These are phyloP conservation scores for Cladosporium sp. DNA, from an alignment of 2,329 filamentous ascomycete species.

Conservation along the genomic window DNA sequence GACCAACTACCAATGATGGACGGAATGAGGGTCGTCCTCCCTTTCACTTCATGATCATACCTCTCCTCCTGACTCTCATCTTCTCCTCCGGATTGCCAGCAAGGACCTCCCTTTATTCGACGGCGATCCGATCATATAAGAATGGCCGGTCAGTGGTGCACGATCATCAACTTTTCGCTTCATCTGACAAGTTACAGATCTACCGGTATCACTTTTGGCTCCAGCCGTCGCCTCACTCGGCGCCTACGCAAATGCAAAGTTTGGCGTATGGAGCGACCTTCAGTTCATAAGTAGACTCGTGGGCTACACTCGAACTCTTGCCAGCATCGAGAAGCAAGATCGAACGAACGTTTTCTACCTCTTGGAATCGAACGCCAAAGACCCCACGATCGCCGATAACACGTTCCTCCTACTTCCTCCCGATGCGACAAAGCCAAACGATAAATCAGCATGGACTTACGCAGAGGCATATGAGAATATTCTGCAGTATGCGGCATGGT, in stretches of 20 bases:
- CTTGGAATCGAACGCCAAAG: constrained; percentile 63
- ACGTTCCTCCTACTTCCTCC: constrained; percentile 30
- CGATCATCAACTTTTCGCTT: neutral
- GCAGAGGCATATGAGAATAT: constrained; percentile 67
- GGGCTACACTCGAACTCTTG: neutral
- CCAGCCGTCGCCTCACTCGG: constrained; percentile 59
- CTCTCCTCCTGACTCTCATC: neutral
- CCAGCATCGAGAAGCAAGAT: constrained; percentile 41
- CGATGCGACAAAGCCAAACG: constrained; percentile 19
- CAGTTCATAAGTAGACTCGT: constrained; percentile 1
- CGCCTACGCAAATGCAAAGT: constrained; percentile 76
- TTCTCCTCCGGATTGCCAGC: neutral
- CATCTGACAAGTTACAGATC: constrained; percentile 4
- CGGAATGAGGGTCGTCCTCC: too few relatives aligned
- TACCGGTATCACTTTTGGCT: constrained; percentile 15
- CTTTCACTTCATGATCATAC: too few relatives aligned
- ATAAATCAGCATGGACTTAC: constrained; percentile 58
- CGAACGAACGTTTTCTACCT: constrained; percentile 69
- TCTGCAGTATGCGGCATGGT: constrained; percentile 71
- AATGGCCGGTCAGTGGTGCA: neutral
- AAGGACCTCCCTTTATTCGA: neutral
- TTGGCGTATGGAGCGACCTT: constrained; percentile 66
- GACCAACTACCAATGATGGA: too few relatives aligned
- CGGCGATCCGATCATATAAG: neutral
- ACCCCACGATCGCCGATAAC: constrained; percentile 40